A percentile compares a stretch with the other conserved stretches of the same genome.
Conservation (phyloP, 495 filamentous ascomycete genomes). For the Neurospora hispaniola region DNA sequence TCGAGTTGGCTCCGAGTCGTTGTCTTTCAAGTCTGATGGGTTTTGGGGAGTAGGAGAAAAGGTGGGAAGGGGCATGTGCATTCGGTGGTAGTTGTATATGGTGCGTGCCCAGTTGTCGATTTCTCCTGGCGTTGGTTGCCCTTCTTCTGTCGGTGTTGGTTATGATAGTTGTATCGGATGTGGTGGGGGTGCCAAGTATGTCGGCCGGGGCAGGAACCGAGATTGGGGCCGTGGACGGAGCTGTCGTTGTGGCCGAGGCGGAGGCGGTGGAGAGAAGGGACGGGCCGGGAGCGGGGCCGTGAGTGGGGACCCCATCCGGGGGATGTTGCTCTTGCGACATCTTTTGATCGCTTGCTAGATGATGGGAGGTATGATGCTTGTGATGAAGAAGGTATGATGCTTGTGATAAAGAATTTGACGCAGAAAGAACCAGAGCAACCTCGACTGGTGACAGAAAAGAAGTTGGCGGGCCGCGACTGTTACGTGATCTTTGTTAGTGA, state of each 20-base stretch:
- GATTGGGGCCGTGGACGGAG: background rate
- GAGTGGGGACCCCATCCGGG: background rate
- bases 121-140: background rate
- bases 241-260: background rate
- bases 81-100: constrained; percentile 31
- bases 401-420: background rate
- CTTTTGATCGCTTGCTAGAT: background rate
- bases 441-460: background rate
- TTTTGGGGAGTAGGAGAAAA: constrained; percentile 10
- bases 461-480: background rate
- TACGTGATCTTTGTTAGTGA: background rate
- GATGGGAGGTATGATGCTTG: background rate
- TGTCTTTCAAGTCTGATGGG: background rate
- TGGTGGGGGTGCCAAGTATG: background rate
- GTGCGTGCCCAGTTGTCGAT: background rate
- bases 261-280: background rate
- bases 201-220: background rate
- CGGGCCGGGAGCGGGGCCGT: background rate
- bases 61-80: constrained; percentile 17
- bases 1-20: constrained; percentile 1
- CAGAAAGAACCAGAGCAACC: background rate
- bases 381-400: background rate
- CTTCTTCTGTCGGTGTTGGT: background rate
- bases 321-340: background rate
- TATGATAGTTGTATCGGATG: background rate